phyloP scores from a whole-genome alignment of 2,329 filamentous ascomycete genomes.

The Xylariaceae sp. region DNA sequence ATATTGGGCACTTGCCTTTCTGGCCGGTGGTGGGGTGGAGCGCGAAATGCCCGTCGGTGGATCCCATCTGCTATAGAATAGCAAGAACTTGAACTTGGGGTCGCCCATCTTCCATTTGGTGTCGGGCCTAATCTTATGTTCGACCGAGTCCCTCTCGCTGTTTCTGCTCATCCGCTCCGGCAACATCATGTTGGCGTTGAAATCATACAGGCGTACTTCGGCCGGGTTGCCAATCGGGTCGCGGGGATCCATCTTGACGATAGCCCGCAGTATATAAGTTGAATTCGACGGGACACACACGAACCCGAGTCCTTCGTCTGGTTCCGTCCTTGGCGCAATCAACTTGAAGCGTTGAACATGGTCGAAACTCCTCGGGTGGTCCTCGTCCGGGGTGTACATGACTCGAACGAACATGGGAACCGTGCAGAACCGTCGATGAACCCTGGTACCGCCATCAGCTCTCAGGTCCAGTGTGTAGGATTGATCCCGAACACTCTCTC shows the following conservation, averaged over 20 bases:
- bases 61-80: too few species aligned
- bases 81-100: conserved; percentile 4
- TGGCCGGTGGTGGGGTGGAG: too few species aligned
- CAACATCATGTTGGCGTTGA: background rate
- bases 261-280: background rate
- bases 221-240: background rate
- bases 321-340: too few species aligned
- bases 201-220: background rate
- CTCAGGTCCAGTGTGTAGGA: background rate
- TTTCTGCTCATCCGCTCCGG: background rate
- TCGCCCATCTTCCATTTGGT: background rate
- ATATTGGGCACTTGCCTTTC: too few species aligned
- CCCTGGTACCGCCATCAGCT: background rate
- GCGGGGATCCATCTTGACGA: background rate
- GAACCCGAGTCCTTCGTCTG: too few species aligned
- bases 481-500: background rate
- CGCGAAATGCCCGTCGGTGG: too few species aligned
- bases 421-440: background rate
- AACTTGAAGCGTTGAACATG: background rate
- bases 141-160: background rate
- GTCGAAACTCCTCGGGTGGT: background rate
- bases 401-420: background rate
- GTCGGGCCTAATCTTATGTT: background rate
- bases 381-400: background rate
- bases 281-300: background rate